A percentile compares a stretch with the other conserved stretches of the same genome.
These are phyloP conservation scores for Calonectria montana DNA, from an alignment of 2,329 filamentous ascomycete genomes.

Conservation along the genomic window DNA sequence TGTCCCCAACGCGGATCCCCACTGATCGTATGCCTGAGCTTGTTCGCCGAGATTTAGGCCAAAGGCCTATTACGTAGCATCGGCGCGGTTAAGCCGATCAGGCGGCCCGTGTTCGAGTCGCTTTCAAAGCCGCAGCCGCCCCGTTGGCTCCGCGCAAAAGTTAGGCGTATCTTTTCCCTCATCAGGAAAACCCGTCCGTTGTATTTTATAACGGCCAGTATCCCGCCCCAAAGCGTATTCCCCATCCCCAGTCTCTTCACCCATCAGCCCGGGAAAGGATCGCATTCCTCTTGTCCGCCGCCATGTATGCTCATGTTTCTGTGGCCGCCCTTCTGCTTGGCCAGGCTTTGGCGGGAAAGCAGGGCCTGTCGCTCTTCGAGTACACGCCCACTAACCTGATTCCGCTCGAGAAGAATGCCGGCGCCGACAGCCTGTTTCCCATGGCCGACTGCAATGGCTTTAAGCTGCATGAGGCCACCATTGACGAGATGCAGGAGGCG, in stretches of 20 bases:
- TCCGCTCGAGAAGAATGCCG: constrained; percentile 51
- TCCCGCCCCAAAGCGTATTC: not conserved
- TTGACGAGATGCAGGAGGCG: constrained; percentile 73
- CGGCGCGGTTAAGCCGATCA: constrained; percentile 2
- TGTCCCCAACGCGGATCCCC: not conserved
- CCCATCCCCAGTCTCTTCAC: not conserved
- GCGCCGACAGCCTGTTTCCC: constrained; percentile 61
- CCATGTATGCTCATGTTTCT: constrained; percentile 37
- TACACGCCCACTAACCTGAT: constrained; percentile 46
- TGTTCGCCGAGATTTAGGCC: constrained; percentile 11
- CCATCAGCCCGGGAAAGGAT: not conserved
- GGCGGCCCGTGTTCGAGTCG: not conserved
- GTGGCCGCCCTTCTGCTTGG: constrained; percentile 37
- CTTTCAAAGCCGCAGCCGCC: constrained; percentile 12
- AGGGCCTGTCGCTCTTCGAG: constrained; percentile 27
- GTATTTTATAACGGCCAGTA: not conserved
- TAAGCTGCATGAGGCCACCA: constrained; percentile 74
- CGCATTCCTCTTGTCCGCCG: constrained; percentile 2
- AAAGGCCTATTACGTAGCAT: constrained; percentile 2
- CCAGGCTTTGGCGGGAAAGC: constrained; percentile 26
- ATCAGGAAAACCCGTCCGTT: not conserved
- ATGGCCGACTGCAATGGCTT: constrained; percentile 72
- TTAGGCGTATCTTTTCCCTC: not conserved
- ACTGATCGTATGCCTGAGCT: not conserved
- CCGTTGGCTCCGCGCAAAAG: not conserved